phyloP scores from a whole-genome alignment of 306 rosid genomes.

The Citrullus amarus region DNA sequence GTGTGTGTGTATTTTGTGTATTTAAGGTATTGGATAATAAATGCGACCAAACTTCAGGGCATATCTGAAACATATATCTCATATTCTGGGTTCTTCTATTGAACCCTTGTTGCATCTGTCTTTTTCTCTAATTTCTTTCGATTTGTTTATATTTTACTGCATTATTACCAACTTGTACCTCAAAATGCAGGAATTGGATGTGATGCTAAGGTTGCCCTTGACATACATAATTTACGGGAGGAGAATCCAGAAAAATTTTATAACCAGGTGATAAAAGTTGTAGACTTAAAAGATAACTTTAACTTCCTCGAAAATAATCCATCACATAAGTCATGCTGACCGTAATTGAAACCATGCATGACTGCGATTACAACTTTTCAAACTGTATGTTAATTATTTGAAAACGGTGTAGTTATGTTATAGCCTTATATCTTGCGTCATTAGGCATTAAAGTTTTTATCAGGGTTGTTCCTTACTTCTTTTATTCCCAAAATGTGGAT shows the following conservation, averaged over 20 bases:
- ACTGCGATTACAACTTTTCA: neutral
- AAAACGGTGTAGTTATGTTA: neutral
- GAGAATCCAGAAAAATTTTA: constrained; percentile 97
- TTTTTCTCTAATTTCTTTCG: neutral
- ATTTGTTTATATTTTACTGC: neutral
- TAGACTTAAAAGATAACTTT: neutral
- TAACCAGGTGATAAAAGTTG: constrained; percentile 61
- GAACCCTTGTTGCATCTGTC: neutral
- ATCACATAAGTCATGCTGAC: neutral
- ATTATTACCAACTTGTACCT: neutral
- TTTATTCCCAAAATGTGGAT: neutral
- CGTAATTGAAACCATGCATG: neutral
- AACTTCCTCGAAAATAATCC: neutral
- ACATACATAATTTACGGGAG: constrained; percentile 93
- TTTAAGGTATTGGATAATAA: neutral
- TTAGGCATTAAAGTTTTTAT: neutral
- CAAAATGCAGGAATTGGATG: constrained; percentile 72
- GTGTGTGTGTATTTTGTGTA: neutral
- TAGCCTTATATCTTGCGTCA: neutral
- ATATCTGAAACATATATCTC: neutral
- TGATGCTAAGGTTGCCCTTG: constrained; percentile 98
- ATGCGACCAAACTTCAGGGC: neutral
- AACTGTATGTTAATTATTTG: neutral
- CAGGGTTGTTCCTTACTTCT: neutral
- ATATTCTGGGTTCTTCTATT: neutral